Percentiles rank a stretch among this genome's conserved stretches.
phyloP scores from a whole-genome alignment of 78 protist species.

The Diacronema lutheri region DNA sequence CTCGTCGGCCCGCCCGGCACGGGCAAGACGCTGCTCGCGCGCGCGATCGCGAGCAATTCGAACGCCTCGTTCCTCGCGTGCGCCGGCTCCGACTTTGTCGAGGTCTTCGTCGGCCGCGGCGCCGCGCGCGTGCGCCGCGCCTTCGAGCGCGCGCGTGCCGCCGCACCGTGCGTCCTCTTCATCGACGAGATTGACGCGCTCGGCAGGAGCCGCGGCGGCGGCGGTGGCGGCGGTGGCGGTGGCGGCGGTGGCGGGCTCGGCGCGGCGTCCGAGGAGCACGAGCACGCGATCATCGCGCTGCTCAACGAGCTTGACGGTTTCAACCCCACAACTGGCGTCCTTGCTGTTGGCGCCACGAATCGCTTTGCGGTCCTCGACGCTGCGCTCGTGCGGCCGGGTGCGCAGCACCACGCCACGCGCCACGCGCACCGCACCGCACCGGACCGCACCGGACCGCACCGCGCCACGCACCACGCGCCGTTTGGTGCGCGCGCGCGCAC shows the following conservation, averaged over 20 bases:
- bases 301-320: conserved; percentile 11
- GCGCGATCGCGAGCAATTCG: not conserved
- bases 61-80: not conserved
- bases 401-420: too few species aligned
- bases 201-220: conserved; percentile 82
- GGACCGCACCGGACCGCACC: too few species aligned
- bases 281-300: not conserved
- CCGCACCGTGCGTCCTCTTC: conserved; percentile 92
- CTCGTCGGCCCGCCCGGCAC: conserved; percentile 40
- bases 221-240: too few species aligned
- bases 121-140: not conserved
- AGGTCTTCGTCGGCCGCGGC: conserved; percentile 17
- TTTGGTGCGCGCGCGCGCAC: too few species aligned
- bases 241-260: not conserved
- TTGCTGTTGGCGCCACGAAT: too few species aligned
- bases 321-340: not conserved
- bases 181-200: conserved; percentile 99
- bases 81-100: conserved; percentile 19
- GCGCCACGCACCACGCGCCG: too few species aligned
- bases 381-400: too few species aligned
- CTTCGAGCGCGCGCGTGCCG: not conserved
- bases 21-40: conserved; percentile 38
- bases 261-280: conserved; percentile 3
- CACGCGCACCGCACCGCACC: too few species aligned
- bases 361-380: too few species aligned